Evolutionary conservation across 2,329 filamentous ascomycete genomes (phyloP), one percentile per base, ranked within the genome.

Genomic region (Diaporthe eres): DNA sequence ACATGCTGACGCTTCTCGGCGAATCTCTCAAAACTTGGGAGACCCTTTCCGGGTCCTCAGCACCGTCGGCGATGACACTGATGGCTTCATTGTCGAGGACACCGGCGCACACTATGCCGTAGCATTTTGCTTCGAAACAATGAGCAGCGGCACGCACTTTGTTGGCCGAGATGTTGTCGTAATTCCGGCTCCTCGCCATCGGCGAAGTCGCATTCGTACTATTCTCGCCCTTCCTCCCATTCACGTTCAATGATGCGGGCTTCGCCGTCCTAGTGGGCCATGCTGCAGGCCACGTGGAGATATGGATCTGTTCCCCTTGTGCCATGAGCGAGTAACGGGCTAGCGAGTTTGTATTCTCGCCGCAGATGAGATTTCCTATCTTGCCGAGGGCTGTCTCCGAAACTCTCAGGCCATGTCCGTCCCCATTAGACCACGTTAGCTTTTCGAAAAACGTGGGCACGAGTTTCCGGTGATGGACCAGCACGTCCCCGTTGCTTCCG

Each of bases 391-490:
- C 65, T 42, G 77, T 76, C 53, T 76, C 74, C 51, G 76, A 77
- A 13, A 76, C 77, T 15, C 71, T 78, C 44, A 74, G 57, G 22
- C 77, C 77, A 5, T 74, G 72, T 1, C 76, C 74, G 37, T 78
- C 76, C 17, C 77, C 58, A 15, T 53, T 53, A 8, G 47, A 53
- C 63, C 63, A 68, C 22, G 63, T 68, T 22, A 78, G 61, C n/a
- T 72, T 67, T 72, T 78, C 77, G 3, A 76, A 76, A 13, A 78
- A 60, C 13, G 77, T 78, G 34, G 77, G 77, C n/a, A 77, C 76
- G 28, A 71, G 76, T 44, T 78, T 78, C 60, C 77, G 77, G 74
- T 78, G 77, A 47, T 78, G 77, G 71, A 77, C 76, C 12, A 78
- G 74, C 42, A 78, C 72, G 31, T 70, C 58, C 13, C 77, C 77